These are phyloP conservation scores for Eutypa lata DNA, from an alignment of 2,329 filamentous ascomycete genomes.

Conservation along the genomic window DNA sequence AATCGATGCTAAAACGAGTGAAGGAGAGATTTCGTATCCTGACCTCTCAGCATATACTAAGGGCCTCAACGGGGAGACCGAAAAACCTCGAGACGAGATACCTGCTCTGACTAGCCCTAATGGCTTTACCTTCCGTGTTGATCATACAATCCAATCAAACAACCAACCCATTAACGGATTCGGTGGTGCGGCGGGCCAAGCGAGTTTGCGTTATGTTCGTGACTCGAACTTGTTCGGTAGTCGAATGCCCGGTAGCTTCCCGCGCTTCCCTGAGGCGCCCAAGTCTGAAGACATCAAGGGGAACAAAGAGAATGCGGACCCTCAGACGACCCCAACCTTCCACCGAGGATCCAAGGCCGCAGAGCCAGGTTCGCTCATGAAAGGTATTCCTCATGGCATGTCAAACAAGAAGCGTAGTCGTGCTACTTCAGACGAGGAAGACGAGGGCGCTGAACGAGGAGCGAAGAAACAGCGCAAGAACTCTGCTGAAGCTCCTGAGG, in stretches of 20 bases:
- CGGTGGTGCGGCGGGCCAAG: slow-evolving; percentile 55
- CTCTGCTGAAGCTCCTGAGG: slow-evolving; percentile 42
- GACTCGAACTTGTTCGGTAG: slow-evolving; percentile 42
- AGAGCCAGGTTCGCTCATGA: slow-evolving; percentile 1
- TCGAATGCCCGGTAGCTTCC: slow-evolving; percentile 57
- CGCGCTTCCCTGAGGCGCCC: slow-evolving; percentile 24
- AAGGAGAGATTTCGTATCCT: slow-evolving; percentile 46
- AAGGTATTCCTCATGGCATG: slow-evolving; percentile 59
- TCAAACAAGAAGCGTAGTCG: slow-evolving; percentile 64
- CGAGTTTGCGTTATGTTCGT: slow-evolving; percentile 59
- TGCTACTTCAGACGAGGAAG: slow-evolving; percentile 49
- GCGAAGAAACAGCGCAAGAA: slow-evolving; percentile 56
- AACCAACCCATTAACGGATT: slow-evolving; percentile 48
- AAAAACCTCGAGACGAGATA: slow-evolving; percentile 15
- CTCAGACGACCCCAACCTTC: slow-evolving; percentile 1
- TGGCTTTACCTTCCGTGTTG: slow-evolving; percentile 63
- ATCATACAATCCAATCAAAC: slow-evolving; percentile 61
- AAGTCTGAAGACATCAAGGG: slow-evolving; percentile 49
- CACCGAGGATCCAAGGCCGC: not conserved
- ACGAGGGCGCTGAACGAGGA: slow-evolving; percentile 43
- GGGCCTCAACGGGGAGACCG: slow-evolving; percentile 23
- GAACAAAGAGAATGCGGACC: slow-evolving; percentile 42
- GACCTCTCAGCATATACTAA: slow-evolving; percentile 43
- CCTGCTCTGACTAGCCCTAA: slow-evolving; percentile 45
- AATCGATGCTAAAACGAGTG: slow-evolving; percentile 21